Evolutionary conservation across 805 yeast genomes (phyloP).

Genomic region (Wickerhamiella nectarea): DNA sequence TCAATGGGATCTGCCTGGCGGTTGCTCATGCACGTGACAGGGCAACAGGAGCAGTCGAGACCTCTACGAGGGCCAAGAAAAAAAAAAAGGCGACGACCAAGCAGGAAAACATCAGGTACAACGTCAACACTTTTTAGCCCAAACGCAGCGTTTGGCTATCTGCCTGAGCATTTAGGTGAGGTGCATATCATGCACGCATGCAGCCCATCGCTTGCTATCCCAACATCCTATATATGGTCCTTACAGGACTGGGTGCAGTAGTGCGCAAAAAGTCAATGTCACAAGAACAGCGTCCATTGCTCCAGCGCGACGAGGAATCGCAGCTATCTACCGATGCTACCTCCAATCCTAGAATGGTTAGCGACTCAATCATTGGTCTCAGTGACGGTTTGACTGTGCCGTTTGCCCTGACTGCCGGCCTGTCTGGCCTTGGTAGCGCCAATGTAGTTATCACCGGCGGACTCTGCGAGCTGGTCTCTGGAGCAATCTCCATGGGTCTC

Average conservation of each 20-base stretch:
- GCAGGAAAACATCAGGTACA: too few species aligned
- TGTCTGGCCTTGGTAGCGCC: conserved; percentile 77
- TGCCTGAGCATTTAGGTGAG: too few species aligned
- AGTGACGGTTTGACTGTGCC: conserved; percentile 95
- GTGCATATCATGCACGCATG: too few species aligned
- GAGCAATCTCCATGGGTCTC: conserved; percentile 94
- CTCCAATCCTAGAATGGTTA: conserved; percentile 65
- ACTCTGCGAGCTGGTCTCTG: conserved; percentile 89
- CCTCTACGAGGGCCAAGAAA: too few species aligned
- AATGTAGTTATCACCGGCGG: conserved; percentile 93
- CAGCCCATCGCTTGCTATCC: too few species aligned
- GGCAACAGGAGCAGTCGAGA: not conserved
- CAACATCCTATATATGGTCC: not conserved
- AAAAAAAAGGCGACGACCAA: too few species aligned
- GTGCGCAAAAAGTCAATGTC: conserved; percentile 4
- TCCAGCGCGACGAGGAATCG: conserved; percentile 6
- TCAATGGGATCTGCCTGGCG: not conserved
- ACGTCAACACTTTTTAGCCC: too few species aligned
- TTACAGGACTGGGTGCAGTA: not conserved
- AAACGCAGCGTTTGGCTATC: too few species aligned
- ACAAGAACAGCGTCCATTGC: conserved; percentile 2
- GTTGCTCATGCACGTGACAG: not conserved
- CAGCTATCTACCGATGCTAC: not conserved
- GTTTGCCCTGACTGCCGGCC: conserved; percentile 91
- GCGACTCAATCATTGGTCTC: conserved; percentile 83